Evolutionary conservation across 2,329 filamentous ascomycete genomes (phyloP), one percentile per base, ranked within the genome.

Genomic region (Xylaria sp.): DNA sequence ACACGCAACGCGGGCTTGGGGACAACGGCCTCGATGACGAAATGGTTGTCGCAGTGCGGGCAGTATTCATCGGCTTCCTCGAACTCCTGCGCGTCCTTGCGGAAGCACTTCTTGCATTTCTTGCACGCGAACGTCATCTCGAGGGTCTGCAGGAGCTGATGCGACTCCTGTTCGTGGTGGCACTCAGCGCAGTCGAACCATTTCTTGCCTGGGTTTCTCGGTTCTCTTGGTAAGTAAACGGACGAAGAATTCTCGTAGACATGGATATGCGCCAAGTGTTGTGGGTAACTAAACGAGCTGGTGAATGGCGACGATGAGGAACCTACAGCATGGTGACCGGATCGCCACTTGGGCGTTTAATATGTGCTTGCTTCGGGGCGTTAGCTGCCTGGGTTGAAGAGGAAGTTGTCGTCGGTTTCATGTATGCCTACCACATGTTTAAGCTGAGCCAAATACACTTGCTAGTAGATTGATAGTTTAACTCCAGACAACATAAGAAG

Each of bases 151-250:
- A 88, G 83, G 25, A 99, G 89, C 46, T 87, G 83, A 81, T 98
- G 96, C 70, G 85, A 82, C 81, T 97, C 92, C 70, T 89, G 85
- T 80, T 99, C 96, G 63, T 84, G 84, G 83, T 99, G 96, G 84
- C 96, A 99, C 80, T 98, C 92, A 73, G 93, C 92, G 83, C 96
- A 99, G 85, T 99, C 96, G 84, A 98, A 99, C 97, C 97, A 99
- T 86, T 97, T 98, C 70, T 90, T 89, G 85, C 93, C 93, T 95
- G 76, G 44, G 44, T 55, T 28, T 39, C 25, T 41, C 25, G 12
- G 57, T 72, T 55, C 23, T 39, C 28, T 31, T n/a, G 12, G 57
- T 72, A 48, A 73, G 67, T 50, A 66, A 20, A 31, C 51, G 25
- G 34, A 59, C 25, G 56, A 55, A 20, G 7, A 31, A 46, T 25